Evolutionary conservation across 2,329 filamentous ascomycete genomes (phyloP).

Genomic region (Aureobasidium sp.): DNA sequence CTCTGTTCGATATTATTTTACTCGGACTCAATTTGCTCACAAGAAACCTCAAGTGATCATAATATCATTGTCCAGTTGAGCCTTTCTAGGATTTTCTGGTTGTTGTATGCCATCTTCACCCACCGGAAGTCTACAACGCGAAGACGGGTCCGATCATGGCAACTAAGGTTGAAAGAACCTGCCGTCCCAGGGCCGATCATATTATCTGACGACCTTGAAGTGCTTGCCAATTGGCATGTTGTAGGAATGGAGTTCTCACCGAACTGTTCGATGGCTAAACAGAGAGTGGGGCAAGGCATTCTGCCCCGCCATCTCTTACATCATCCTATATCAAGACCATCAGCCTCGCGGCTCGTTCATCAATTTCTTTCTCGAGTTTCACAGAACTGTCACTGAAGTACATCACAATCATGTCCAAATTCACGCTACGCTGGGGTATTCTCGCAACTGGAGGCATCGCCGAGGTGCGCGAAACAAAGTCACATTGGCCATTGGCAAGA

Average conservation of each 20-base stretch:
- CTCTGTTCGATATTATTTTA: no score
- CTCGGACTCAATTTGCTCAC: no score
- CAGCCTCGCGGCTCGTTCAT: neutral
- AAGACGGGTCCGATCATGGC: no score
- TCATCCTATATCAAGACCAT: neutral
- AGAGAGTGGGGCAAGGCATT: neutral
- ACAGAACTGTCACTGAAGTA: neutral
- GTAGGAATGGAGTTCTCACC: neutral
- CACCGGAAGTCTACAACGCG: no score
- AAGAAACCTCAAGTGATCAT: no score
- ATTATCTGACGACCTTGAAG: neutral
- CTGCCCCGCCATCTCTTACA: conserved; percentile 10
- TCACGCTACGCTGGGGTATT: conserved; percentile 34
- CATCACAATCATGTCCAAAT: conserved; percentile 16
- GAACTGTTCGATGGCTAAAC: neutral
- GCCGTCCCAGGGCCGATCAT: no score
- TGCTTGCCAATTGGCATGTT: neutral
- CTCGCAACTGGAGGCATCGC: conserved; percentile 44
- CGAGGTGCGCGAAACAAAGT: conserved; percentile 16
- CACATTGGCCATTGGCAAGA: neutral
- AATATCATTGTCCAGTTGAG: no score
- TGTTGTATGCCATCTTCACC: no score
- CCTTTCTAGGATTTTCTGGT: no score
- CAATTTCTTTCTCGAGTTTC: neutral
- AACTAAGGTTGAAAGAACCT: no score